Conservation (phyloP, 495 filamentous ascomycete genomes). For the Symbiotaphrina buchneri region DNA sequence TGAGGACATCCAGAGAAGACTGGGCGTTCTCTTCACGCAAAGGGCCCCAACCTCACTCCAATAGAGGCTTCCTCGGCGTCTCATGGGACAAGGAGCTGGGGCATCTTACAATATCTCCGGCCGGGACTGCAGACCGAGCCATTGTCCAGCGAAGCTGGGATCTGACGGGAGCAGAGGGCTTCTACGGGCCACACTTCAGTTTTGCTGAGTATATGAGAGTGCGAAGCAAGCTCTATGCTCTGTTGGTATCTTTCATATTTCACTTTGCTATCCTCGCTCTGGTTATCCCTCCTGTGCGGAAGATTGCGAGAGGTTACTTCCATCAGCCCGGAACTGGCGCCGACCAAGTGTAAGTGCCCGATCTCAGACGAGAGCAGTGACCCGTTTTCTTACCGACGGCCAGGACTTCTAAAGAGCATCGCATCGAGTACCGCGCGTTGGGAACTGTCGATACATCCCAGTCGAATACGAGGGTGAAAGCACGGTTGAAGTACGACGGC, state of each 20-base stretch:
- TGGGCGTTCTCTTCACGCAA: conserved; percentile 43
- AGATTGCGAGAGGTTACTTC: not conserved
- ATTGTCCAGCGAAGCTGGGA: conserved; percentile 62
- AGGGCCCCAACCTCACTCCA: conserved; percentile 11
- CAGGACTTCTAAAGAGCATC: conserved; percentile 9
- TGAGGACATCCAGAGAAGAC: conserved; percentile 18
- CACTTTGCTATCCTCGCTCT: conserved; percentile 27
- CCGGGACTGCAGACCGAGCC: conserved; percentile 32
- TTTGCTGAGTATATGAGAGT: conserved; percentile 46
- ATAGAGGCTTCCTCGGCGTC: conserved; percentile 32
- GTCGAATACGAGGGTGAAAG: conserved; percentile 22
- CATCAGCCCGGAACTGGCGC: conserved; percentile 41
- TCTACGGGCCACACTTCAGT: conserved; percentile 53
- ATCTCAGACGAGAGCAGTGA: not conserved
- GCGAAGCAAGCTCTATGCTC: conserved; percentile 31
- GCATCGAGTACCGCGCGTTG: conserved; percentile 41
- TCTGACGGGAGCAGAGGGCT: conserved; percentile 30
- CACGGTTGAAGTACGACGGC: conserved; percentile 33
- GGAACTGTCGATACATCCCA: conserved; percentile 29
- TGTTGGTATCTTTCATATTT: conserved; percentile 32
- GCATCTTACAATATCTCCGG: conserved; percentile 36
- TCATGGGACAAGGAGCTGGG: conserved; percentile 40
- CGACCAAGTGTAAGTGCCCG: conserved; percentile 25
- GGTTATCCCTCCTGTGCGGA: conserved; percentile 21
- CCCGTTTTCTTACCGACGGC: not conserved